Evolutionary conservation across 164 flowering plant genomes (phyloP), one percentile per base, ranked within the genome.

Genomic region (Aristolochia californica): DNA sequence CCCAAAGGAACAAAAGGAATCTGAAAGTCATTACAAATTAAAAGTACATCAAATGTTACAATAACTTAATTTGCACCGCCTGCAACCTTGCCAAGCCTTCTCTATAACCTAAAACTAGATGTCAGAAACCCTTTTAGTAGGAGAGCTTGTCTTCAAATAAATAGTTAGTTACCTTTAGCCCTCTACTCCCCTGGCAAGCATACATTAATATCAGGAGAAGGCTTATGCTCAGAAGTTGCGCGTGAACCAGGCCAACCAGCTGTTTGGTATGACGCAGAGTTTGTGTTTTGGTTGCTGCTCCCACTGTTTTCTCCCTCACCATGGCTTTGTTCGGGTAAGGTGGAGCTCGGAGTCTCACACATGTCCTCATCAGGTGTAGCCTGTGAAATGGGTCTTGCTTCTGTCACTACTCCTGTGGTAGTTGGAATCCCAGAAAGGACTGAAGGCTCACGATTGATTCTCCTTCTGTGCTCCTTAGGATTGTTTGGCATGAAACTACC

Each of bases 401-500:
- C 76, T 59, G 77, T 69, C 18, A 69, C 68, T 20, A 71, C 38
- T 22, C 75, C 77, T 26, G 75, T 62, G 61, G 64, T 62, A 56
- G 53, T 38, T 9, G 69, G 64, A 48, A 55, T 43, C 2, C 48
- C 23, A 5, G 79, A 50, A 13, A 76, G 47, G 17, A 44, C 43
- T 18, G 70, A 58, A 23, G 72, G 53, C 66, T 70, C 79, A 8
- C 63, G 66, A 13, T 67, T 60, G 24, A 72, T 64, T 73, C 69
- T 84, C 55, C 62, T 71, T 53, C 75, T 87, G 5, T 73, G 83
- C 9, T 27, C 43, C 60, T 75, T 77, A 50, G 48, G 67, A 34
- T 68, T 79, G 53, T 69, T 75, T 30, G 87, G 83, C 75, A 74
- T 61, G 74, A 87, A 87, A 71, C 84, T 87, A 22, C 91, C 91